A percentile compares a stretch with the other conserved stretches of the same genome.
phyloP scores from a whole-genome alignment of 75 land plant genomes.

The Cupressus sempervirens region DNA sequence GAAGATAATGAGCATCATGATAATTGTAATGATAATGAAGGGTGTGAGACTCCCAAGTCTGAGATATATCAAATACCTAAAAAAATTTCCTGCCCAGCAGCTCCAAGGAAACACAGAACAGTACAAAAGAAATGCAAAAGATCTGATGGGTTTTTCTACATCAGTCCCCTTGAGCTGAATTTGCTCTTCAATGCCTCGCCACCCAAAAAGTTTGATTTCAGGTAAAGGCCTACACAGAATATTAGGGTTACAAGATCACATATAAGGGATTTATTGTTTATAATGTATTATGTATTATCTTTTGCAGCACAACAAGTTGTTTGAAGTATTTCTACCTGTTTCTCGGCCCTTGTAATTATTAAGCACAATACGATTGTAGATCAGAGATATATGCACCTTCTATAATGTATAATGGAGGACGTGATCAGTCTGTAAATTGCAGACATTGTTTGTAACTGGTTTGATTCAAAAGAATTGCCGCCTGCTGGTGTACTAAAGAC shows the following conservation, averaged over 20 bases:
- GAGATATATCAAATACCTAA: conserved; percentile 5
- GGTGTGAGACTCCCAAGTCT: neutral
- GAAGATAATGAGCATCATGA: neutral
- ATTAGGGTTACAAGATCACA: neutral
- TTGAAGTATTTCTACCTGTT: neutral
- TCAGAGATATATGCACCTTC: neutral
- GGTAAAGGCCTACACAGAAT: neutral
- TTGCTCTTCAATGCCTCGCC: neutral
- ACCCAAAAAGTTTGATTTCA: neutral
- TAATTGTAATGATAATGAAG: neutral
- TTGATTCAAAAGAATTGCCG: neutral
- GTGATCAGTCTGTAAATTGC: neutral
- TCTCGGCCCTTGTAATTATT: neutral
- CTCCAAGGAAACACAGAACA: neutral
- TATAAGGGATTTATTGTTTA: too few relatives aligned
- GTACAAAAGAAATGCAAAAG: neutral
- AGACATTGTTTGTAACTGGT: neutral
- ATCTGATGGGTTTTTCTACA: neutral
- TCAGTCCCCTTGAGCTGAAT: neutral
- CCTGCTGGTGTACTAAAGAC: neutral
- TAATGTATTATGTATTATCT: too few relatives aligned
- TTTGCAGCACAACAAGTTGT: neutral
- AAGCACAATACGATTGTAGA: neutral
- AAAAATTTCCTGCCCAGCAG: neutral
- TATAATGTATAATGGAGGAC: neutral